Base-by-base conservation (phyloP, 2,329 filamentous ascomycete species). In the Colletotrichum melonis region DNA sequence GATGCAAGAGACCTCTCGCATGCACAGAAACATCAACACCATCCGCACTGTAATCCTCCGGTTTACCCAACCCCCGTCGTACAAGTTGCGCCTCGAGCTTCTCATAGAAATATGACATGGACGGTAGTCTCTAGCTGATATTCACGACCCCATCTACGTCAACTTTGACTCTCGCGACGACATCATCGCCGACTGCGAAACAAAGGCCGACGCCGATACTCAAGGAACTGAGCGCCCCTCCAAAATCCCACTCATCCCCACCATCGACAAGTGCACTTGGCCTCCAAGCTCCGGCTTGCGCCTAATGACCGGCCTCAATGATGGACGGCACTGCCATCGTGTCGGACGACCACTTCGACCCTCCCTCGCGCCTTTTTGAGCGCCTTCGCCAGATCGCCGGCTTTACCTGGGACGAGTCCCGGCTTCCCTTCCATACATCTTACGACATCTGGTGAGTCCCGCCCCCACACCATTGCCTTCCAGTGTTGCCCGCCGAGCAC, bases 391-490 rank as follows among this genome's bases (percentile, higher is more conserved):
- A 94, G 80, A 88, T 95, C 76, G 88, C 92, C 58, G 93, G 93
- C 66, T 95, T 94, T 80, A 90, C 89, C 7, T 95, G 93, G 93
- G 92, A 95, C 81, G 92, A 94, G 76, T 87, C 89, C 16, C 81
- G 79, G 70, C 82, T 82, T 30, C 89, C 90, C 12, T 85, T 88
- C 69, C 91, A 92, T 79, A 89, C 89, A 63, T 94, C 92, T 78
- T 98, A 98, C 83, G 95, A 97, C 81, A 95, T 95, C 85, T 98
- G 95, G 95, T 91, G 85, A 78, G 83, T 78, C 32, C 7, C 28
- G 59, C 56, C 63, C 67, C 69, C 65, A 54, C 59, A 52, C 14
- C 16, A 49, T n/a, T n/a, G 19, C 8, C 42, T 49, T 49, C 38
- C 16, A 19, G 38, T 63, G 12, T 30, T 3, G n/a, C 46, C 8